Evolutionary conservation across 1,139 yeast genomes (phyloP), one percentile per base, ranked within the genome.

Genomic region (Insectozyma bohioensis): DNA sequence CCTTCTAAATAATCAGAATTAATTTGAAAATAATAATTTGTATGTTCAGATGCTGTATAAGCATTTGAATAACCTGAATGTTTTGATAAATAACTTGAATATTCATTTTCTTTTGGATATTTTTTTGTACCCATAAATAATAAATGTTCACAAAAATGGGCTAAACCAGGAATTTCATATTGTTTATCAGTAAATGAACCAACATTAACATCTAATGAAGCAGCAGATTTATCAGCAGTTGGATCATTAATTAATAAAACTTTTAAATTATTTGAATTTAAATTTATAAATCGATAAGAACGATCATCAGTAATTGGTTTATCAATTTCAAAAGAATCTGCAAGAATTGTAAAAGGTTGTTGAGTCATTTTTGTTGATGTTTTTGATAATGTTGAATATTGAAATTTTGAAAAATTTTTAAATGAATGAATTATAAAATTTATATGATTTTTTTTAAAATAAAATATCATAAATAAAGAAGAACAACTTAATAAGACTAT

Each of bases 91-190:
- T 74, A 92, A 35, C 81, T 76, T 28, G 82, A 71, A 57, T 92
- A 92, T 48, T 87, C 97, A 56, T 87, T 88, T 56, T 92, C 98
- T 39, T 74, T 70, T 0, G 98, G 98, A 51, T 83, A 92, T 59
- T 88, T 90, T 46, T 76, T 70, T 4, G 97, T 90, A n/a, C 98
- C 98, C 96, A 92, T 87, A 56, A 92, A 92, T 41, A 92, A 67
- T 46, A 92, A 68, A 60, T 92, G 98, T 62, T 92, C 98, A 61
- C 97, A 88, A 58, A 92, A 92, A 60, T 92, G 98, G 3, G 98
- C 98, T 41, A 92, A 66, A 1, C 98, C 98, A 2, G 90, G 83
- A 19, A 87, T 58, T 18, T 71, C 66, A 41, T 59, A 69, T 32
- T 72, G 68, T 12, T 85, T 86, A 52, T 92, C 97, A 32, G 85